A percentile compares a stretch with the other conserved stretches of the same genome.
Conservation (phyloP, 2,329 filamentous ascomycete species). For the Curvularia lunata region DNA sequence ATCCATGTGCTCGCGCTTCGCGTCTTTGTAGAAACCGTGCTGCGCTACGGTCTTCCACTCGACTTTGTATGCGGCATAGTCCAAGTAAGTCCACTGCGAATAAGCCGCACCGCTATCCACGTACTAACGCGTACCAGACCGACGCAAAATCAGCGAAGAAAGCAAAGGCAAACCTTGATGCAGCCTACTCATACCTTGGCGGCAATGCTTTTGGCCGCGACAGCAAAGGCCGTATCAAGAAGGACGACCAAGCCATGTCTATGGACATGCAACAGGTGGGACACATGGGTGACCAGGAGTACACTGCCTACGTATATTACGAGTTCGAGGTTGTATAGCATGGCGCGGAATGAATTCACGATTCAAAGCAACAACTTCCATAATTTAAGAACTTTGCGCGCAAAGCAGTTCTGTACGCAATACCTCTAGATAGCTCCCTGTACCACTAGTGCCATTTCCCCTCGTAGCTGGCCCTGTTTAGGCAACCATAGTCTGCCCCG, state of each 20-base stretch:
- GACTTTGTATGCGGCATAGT: slow-evolving; percentile 86
- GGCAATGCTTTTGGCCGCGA: slow-evolving; percentile 93
- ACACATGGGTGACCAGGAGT: slow-evolving; percentile 76
- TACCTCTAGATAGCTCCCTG: neutral
- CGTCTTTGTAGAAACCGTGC: slow-evolving; percentile 97
- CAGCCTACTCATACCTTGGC: slow-evolving; percentile 86
- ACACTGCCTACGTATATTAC: slow-evolving; percentile 97
- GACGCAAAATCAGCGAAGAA: slow-evolving; percentile 82
- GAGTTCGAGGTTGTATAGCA: slow-evolving; percentile 75
- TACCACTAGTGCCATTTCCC: neutral
- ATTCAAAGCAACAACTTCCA: neutral
- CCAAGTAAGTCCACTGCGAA: slow-evolving; percentile 63
- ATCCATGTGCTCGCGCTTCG: slow-evolving; percentile 87
- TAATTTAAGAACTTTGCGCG: neutral
- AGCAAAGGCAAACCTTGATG: slow-evolving; percentile 70
- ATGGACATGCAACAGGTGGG: slow-evolving; percentile 83
- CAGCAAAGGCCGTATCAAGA: slow-evolving; percentile 89
- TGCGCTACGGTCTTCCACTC: slow-evolving; percentile 90
- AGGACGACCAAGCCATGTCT: slow-evolving; percentile 81
- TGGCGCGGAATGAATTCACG: neutral
- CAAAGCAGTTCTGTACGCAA: neutral
- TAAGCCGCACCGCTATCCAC: neutral
- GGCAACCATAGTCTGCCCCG: neutral
- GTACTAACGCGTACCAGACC: slow-evolving; percentile 62
- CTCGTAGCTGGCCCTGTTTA: neutral